phyloP scores from a whole-genome alignment of 805 yeast genomes.

The Wickerhamomyces queroliae region DNA sequence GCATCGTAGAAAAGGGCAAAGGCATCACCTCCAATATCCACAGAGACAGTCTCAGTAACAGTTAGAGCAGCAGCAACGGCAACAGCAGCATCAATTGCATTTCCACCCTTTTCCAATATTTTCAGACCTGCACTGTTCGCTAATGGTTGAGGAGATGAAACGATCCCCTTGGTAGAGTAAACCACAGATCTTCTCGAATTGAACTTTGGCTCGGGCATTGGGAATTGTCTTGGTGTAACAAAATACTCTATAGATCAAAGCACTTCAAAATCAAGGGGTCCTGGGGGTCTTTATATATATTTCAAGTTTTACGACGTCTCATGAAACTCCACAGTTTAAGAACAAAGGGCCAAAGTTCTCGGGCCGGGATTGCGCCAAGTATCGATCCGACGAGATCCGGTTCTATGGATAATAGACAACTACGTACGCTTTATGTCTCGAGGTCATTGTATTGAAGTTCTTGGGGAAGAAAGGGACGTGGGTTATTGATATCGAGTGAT shows the following conservation, averaged over 20 bases:
- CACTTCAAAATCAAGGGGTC: background rate
- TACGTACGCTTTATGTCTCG: too few relatives aligned
- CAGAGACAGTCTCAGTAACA: constrained; percentile 51
- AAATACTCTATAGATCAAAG: background rate
- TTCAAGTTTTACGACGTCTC: too few relatives aligned
- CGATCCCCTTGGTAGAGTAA: constrained; percentile 67
- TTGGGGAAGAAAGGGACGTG: too few relatives aligned
- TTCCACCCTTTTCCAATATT: constrained; percentile 67
- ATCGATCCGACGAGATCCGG: too few relatives aligned
- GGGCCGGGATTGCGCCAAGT: too few relatives aligned
- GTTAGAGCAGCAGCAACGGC: constrained; percentile 53
- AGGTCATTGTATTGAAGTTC: too few relatives aligned
- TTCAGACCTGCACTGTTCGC: constrained; percentile 71
- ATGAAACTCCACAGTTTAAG: too few relatives aligned
- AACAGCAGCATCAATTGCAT: constrained; percentile 60
- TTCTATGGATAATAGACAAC: too few relatives aligned
- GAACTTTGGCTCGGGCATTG: constrained; percentile 20
- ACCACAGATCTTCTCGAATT: constrained; percentile 68
- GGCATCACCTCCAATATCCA: constrained; percentile 67
- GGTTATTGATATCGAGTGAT: too few relatives aligned
- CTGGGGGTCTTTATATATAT: too few relatives aligned
- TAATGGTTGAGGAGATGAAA: constrained; percentile 69
- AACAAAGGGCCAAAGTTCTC: too few relatives aligned
- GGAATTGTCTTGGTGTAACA: background rate
- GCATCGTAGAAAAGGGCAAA: constrained; percentile 56